These are phyloP conservation scores for Solanum hybrid DNA, from an alignment of 305 asterid species.

Conservation along the genomic window DNA sequence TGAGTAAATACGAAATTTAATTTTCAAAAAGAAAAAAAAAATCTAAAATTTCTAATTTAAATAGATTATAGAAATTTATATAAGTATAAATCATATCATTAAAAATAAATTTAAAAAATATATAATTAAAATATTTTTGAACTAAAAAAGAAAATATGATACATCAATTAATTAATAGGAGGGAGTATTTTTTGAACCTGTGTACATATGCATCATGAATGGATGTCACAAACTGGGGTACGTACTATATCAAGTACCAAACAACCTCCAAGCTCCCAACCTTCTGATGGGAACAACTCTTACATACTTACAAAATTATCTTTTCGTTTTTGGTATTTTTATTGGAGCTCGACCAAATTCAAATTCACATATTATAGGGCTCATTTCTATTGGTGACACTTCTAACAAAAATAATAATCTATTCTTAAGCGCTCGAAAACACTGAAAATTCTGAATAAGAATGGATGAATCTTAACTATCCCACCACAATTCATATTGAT, in stretches of 20 bases:
- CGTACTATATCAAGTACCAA: not conserved
- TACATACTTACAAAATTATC: not conserved
- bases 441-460: no score
- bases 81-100: no score
- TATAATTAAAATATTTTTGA: not conserved
- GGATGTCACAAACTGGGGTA: not conserved
- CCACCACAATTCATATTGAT: not conserved
- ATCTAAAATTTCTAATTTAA: no score
- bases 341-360: rapidly evolving
- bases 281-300: not conserved
- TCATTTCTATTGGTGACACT: not conserved
- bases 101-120: not conserved
- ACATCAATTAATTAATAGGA: not conserved
- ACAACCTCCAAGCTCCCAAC: constrained; percentile 4
- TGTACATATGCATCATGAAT: not conserved
- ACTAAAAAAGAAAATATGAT: not conserved
- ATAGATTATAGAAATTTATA: no score
- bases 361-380: not conserved
- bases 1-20: not conserved
- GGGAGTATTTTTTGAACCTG: not conserved
- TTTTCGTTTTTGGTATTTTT: not conserved
- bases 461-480: not conserved
- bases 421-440: no score
- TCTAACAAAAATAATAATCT: not conserved
- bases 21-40: no score